Base-by-base conservation (phyloP, 2,329 filamentous ascomycete genomes). In the Apiospora malaysiana region DNA sequence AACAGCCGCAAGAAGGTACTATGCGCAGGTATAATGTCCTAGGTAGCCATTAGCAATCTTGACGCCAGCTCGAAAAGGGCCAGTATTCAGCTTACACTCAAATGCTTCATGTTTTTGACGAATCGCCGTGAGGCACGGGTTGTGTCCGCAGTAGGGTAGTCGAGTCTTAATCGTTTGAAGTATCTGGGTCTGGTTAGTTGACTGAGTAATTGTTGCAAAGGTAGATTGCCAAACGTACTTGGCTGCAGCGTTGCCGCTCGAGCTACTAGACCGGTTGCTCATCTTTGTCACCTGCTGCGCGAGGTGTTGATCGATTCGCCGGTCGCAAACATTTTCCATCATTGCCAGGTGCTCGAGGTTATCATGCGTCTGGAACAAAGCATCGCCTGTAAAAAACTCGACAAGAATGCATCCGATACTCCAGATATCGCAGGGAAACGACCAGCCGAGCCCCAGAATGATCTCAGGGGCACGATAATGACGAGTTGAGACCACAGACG, bases 331-430 rank as follows among this genome's bases (percentile, higher is more conserved):
- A 45, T 88, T 89, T 76, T 92, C 90, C 90, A 93, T 93, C 91
- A 93, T 93, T n/a, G 91, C 91, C 68, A 93, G 81, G 77, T 93
- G 91, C 79, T 93, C 91, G 32, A 92, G 83, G 72, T 93, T 93
- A 74, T 93, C 91, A 75, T 93, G 91, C 1, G 91, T 93, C 78
- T 93, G 91, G 79, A 93, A 93, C 2, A 93, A 81, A 23, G 91
- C 91, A 76, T 92, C 91, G 6, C 91, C 91, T 0, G 91, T 93
- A 73, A 90, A 93, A 78, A 93, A 92, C 73, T 93, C 91, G 21
- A 93, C 90, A 18, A 93, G 83, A 73, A 93, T 92, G 75, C 91
- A 93, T 4, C 91, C 91, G 43, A 93, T 92, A 78, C 91, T 92
- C 91, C 91, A 93, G 42, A 93, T 92, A 76, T 93, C 91, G 73